Evolutionary conservation across 352 stramenopile genomes (phyloP), one percentile per base, ranked within the genome.

Genomic region (Phytophthora quininea): DNA sequence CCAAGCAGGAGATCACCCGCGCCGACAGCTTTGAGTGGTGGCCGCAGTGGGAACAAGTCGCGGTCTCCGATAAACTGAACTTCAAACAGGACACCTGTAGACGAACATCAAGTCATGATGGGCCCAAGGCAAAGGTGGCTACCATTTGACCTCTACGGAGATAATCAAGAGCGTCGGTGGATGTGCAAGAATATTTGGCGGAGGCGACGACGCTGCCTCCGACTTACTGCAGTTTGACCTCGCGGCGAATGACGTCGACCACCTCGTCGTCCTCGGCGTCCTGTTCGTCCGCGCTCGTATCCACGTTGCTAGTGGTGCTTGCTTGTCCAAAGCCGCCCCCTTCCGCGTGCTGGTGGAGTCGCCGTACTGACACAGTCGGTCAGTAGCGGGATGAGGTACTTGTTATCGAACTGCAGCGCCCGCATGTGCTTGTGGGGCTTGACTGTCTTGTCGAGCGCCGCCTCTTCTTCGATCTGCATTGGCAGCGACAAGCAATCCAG

Each of bases 361-460:
- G 37, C 70, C 74, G 43, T 86, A 82, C 5, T 87, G 79, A 64
- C 80, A 89, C 48, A 95, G 50, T 90, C 87, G 19, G 85, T 95
- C 30, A 95, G 79, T 56, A 95, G 65, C 35, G 86, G 84, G 64
- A 94, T 90, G 35, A 95, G 60, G 63, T 92, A 94, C 62, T 94
- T 93, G 75, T 93, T 91, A 72, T 96, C 86, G 62, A 94, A 95
- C 69, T 93, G 84, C 54, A 95, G 70, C 33, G 88, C 62, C 19
- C 76, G 72, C 84, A 94, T 93, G 80, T 93, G 83, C 58, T 89
- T 88, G 73, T 93, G 79, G 24, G 86, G 88, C 30, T 89, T 90
- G 33, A 96, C 84, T 12, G 62, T 84, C 72, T 92, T 86, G 71
- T 94, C 88, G 12, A 96, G 71, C 19, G 79, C 84, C 14, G 79